Evolutionary conservation across 148 eudicot species (phyloP).

Genomic region (Camellia granthamiana): DNA sequence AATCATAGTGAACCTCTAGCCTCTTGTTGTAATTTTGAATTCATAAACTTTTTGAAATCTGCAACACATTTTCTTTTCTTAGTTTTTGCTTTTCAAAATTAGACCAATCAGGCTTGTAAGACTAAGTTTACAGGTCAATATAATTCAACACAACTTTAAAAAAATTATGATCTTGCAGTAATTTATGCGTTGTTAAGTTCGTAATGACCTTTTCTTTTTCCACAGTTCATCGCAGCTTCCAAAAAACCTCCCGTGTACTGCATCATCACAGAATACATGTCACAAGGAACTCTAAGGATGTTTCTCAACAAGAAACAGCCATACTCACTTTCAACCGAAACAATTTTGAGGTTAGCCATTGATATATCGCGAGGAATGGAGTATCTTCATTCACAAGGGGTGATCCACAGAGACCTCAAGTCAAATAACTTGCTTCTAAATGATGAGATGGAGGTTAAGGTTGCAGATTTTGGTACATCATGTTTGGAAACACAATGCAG

Average conservation of each 20-base stretch:
- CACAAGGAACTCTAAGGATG: slow-evolving; percentile 96
- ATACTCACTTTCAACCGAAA: slow-evolving; percentile 85
- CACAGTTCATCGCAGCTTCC: slow-evolving; percentile 96
- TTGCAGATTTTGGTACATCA: slow-evolving; percentile 94
- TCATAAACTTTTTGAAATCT: too few relatives aligned
- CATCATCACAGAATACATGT: slow-evolving; percentile 97
- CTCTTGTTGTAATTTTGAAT: too few relatives aligned
- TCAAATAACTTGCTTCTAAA: slow-evolving; percentile 84
- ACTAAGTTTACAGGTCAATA: too few relatives aligned
- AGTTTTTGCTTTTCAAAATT: too few relatives aligned
- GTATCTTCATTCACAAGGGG: slow-evolving; percentile 96
- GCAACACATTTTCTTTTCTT: too few relatives aligned
- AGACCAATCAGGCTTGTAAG: too few relatives aligned
- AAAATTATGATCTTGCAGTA: background rate
- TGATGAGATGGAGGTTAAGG: slow-evolving; percentile 96
- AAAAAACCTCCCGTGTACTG: slow-evolving; percentile 98
- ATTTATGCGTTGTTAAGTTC: background rate
- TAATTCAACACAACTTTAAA: too few relatives aligned
- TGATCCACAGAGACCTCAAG: slow-evolving; percentile 90
- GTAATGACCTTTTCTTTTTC: background rate
- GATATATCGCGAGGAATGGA: slow-evolving; percentile 98
- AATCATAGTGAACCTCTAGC: too few relatives aligned
- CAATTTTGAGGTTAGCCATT: slow-evolving; percentile 80
- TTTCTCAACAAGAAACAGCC: slow-evolving; percentile 97
- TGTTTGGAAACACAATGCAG: slow-evolving; percentile 87